Percentiles rank a stretch among this genome's conserved stretches.
These are phyloP conservation scores for Solanum tarapatanum DNA, from an alignment of 257 asterid genomes.

Conservation along the genomic window DNA sequence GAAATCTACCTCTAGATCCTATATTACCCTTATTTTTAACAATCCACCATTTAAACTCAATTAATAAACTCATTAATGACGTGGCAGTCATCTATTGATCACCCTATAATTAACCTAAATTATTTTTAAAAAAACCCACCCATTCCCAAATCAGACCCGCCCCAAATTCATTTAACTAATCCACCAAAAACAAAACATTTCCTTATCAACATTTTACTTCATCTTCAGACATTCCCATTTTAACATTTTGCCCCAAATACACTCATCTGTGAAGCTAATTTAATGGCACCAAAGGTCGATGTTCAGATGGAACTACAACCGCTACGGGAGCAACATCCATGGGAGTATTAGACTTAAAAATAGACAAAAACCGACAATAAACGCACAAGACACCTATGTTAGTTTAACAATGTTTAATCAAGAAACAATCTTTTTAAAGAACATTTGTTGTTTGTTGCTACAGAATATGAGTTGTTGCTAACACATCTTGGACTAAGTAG, in stretches of 20 bases:
- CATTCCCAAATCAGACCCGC: not conserved
- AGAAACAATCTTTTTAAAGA: not conserved
- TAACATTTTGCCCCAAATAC: not conserved
- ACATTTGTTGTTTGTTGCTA: not conserved
- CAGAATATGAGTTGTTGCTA: not conserved
- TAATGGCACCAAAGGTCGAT: slow-evolving; percentile 18
- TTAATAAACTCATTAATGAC: not conserved
- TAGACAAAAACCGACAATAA: not conserved
- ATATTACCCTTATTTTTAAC: not conserved
- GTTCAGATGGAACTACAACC: slow-evolving; percentile 19
- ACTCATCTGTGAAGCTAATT: not conserved
- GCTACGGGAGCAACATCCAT: slow-evolving; percentile 29
- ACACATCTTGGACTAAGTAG: not conserved
- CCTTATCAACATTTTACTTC: not conserved
- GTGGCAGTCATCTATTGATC: not conserved
- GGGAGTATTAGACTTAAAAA: slow-evolving; percentile 9
- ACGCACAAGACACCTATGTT: not conserved
- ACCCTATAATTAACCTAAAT: not conserved
- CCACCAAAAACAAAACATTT: not conserved
- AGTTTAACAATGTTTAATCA: not conserved
- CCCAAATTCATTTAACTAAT: not conserved
- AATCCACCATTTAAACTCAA: not conserved
- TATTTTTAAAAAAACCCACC: not conserved
- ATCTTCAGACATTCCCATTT: not conserved
- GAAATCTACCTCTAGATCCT: too few species aligned